A percentile compares a stretch with the other conserved stretches of the same genome.
These are phyloP conservation scores for Trichoderma sp. DNA, from an alignment of 2,329 filamentous ascomycete genomes.

Conservation along the genomic window DNA sequence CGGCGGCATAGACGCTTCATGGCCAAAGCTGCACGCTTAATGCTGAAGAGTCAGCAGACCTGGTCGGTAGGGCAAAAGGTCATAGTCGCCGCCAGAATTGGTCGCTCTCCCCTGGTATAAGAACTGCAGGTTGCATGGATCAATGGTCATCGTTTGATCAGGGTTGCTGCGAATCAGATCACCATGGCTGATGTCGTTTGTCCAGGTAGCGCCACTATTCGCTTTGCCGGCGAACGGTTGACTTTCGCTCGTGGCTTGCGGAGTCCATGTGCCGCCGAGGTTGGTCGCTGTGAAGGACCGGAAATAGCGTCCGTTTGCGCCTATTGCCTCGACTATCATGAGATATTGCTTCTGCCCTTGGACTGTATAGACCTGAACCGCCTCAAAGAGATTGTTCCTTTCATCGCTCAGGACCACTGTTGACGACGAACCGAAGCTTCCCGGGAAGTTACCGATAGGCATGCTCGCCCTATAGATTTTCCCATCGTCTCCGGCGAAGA, in stretches of 20 bases:
- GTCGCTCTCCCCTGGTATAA: constrained; percentile 8
- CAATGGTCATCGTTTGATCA: constrained; percentile 13
- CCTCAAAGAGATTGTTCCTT: constrained; percentile 15
- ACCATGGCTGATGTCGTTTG: constrained; percentile 19
- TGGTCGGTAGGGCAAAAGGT: constrained; percentile 2
- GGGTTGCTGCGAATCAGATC: constrained; percentile 20
- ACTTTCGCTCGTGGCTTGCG: constrained; percentile 13
- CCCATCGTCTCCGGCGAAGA: constrained; percentile 16
- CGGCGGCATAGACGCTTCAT: too few relatives aligned
- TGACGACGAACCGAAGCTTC: constrained; percentile 1
- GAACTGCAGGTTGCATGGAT: constrained; percentile 15
- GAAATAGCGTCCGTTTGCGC: constrained; percentile 19
- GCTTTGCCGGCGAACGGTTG: constrained; percentile 17
- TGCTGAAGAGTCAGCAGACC: constrained; percentile 15
- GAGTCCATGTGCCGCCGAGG: constrained; percentile 8
- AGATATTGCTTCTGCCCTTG: constrained; percentile 2
- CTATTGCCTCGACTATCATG: constrained; percentile 22
- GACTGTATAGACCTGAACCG: constrained; percentile 5
- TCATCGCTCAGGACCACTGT: constrained; percentile 12
- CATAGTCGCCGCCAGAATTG: constrained; percentile 12
- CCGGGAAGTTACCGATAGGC: constrained; percentile 13
- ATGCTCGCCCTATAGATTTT: constrained; percentile 15
- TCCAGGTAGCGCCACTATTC: constrained; percentile 18
- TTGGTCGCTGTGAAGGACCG: constrained; percentile 6
- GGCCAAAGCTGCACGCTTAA: background rate